phyloP scores from a whole-genome alignment of 108 stramenopile genomes.

The Licmophora abbreviata region DNA sequence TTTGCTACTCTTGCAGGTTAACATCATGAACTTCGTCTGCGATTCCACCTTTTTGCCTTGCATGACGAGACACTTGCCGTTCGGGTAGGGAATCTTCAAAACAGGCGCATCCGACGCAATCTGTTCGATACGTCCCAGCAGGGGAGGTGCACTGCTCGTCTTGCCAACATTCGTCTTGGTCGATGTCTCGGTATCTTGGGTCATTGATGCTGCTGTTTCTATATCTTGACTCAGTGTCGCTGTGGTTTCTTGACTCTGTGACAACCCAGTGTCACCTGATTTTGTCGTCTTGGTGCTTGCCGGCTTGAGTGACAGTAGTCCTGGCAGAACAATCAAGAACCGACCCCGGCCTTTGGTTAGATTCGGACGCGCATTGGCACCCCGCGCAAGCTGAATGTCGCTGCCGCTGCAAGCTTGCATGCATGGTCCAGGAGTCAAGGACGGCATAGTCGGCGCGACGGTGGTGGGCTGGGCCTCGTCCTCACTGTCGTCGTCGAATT shows the following conservation, averaged over 20 bases:
- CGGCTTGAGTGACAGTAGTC: slow-evolving; percentile 16
- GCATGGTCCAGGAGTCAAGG: slow-evolving; percentile 23
- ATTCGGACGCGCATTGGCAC: slow-evolving; percentile 15
- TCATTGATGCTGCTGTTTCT: not conserved
- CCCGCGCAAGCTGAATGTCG: slow-evolving; percentile 28
- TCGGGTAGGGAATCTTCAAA: slow-evolving; percentile 24
- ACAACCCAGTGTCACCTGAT: not conserved
- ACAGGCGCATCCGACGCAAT: slow-evolving; percentile 19
- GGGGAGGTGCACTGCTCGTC: slow-evolving; percentile 9
- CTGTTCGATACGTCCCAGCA: slow-evolving; percentile 27
- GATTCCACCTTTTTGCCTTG: slow-evolving; percentile 30
- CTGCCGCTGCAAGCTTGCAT: slow-evolving; percentile 23
- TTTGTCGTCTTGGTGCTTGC: not conserved
- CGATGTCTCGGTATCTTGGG: not conserved
- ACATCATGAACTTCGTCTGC: slow-evolving; percentile 24
- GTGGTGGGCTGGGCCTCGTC: not conserved
- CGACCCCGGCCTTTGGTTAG: slow-evolving; percentile 26
- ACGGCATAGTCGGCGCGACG: slow-evolving; percentile 2
- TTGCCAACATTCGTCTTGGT: not conserved
- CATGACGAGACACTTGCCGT: slow-evolving; percentile 18
- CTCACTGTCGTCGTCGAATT: not conserved
- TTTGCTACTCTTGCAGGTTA: slow-evolving; percentile 24
- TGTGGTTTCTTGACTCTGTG: not conserved
- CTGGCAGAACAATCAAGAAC: slow-evolving; percentile 28
- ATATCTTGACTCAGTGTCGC: not conserved